These are phyloP conservation scores for Desmodesmus armatus DNA, from an alignment of 139 green algal species.

Conservation along the genomic window DNA sequence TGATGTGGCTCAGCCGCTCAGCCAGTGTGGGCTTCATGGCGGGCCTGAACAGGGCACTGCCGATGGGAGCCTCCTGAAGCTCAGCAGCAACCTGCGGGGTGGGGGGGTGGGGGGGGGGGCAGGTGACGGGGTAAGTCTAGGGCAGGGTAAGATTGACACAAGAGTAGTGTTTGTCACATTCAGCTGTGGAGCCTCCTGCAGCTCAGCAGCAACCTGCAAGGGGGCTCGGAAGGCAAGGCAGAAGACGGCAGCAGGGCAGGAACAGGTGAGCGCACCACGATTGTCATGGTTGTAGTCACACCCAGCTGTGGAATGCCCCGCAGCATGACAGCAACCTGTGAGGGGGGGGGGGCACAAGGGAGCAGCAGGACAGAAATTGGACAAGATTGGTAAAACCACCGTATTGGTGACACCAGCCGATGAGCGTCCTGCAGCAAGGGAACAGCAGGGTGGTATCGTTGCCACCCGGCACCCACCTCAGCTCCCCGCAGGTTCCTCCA, in stretches of 20 bases:
- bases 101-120: no score
- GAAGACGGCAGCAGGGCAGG: background rate
- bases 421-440: background rate
- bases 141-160: background rate
- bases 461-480: background rate
- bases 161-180: background rate
- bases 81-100: slow-evolving; percentile 23
- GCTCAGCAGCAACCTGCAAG: background rate
- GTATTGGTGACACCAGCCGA: background rate
- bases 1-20: slow-evolving; percentile 18
- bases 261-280: background rate
- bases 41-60: slow-evolving; percentile 27
- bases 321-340: background rate
- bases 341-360: background rate
- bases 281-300: background rate
- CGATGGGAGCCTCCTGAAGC: background rate
- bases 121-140: background rate
- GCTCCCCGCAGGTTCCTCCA: background rate
- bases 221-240: background rate
- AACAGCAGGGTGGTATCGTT: background rate
- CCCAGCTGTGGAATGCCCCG: background rate
- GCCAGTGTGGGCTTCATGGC: background rate
- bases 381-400: background rate
- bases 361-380: background rate
- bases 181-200: background rate